These are phyloP conservation scores for Colletotrichum sojae DNA, from an alignment of 2,329 filamentous ascomycete genomes.

Conservation along the genomic window DNA sequence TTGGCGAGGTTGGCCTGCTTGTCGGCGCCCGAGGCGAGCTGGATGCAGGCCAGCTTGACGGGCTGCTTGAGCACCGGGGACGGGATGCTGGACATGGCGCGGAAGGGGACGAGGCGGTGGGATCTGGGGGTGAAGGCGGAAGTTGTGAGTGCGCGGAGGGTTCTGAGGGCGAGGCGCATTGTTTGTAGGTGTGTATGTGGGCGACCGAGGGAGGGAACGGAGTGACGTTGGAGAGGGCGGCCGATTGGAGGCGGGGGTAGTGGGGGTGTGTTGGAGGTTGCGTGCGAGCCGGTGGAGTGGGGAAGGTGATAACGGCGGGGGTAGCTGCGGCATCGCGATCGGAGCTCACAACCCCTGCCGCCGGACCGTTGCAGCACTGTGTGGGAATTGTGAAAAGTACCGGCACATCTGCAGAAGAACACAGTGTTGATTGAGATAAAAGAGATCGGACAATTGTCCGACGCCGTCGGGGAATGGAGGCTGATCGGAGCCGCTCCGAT, in stretches of 20 bases:
- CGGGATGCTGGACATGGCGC: conserved; percentile 45
- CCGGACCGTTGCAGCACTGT: conserved; percentile 10
- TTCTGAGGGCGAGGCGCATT: conserved; percentile 36
- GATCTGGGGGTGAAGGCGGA: not conserved
- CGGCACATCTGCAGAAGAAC: not conserved
- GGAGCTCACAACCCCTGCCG: conserved; percentile 32
- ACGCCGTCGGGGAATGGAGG: conserved; percentile 33
- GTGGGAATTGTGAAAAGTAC: not conserved
- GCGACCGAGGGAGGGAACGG: not conserved
- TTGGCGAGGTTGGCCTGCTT: conserved; percentile 87
- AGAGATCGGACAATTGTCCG: conserved; percentile 27
- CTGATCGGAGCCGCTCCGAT: conserved; percentile 22
- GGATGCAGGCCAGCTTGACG: conserved; percentile 84
- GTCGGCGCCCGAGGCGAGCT: conserved; percentile 85
- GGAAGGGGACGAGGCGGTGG: conserved; percentile 31
- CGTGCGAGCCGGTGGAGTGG: not conserved
- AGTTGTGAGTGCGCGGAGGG: conserved; percentile 15
- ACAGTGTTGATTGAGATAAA: not conserved
- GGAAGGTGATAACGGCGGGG: conserved; percentile 34
- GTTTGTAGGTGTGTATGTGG: not conserved
- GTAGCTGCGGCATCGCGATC: conserved; percentile 29
- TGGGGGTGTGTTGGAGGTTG: conserved; percentile 8
- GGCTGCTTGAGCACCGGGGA: conserved; percentile 77
- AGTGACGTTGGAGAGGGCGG: conserved; percentile 19
- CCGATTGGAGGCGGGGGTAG: conserved; percentile 3